Base-by-base conservation (phyloP, 2,329 filamentous ascomycete species). In the Hypoxylon sp. region DNA sequence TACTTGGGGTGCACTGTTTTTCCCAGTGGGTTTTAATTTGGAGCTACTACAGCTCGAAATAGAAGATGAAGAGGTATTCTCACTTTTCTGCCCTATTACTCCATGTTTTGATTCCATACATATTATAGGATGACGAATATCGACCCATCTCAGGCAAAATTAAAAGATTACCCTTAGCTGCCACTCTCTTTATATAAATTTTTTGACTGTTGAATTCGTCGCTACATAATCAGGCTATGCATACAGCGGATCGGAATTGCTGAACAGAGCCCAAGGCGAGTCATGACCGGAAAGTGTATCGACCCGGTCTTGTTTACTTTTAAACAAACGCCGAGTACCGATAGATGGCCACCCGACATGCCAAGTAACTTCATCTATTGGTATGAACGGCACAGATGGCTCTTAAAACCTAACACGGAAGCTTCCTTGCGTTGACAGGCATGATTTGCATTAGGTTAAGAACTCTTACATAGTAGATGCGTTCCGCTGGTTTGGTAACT, bases 401-500 rank as follows among this genome's bases (percentile, higher is more conserved):
- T 62, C 37, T 25, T 39, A 43, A 23, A 58, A 16, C 53, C 45
- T 55, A 59, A 46, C 34, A 55, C 53, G 61, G 53, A 58, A 57
- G 30, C 34, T 57, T 48, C 53, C 53, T 47, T 41, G 37, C 47
- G 19, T 50, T 65, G 62, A 63, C 51, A 64, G 51, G 51, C 45
- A 61, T 66, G 60, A 61, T 62, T 67, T 60, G 60, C 62, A 63
- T 66, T 41, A 66, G 37, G 51, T 60, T 65, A 62, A 56, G 39
- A 30, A 57, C 51, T 41, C 37, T 58, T 58, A n/a, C n/a, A n/a
- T n/a, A n/a, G n/a, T 59, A 56, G 53, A 54, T 61, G 54, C 58
- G 58, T 68, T 52, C 65, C 65, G 55, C 57, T 43, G 61, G 43
- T 47, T 64, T 67, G 65, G 63, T 69, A 68, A 62, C 43, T 47